Base-by-base conservation (phyloP, 2,329 filamentous ascomycete genomes). In the Fragosphaeria purpurea region DNA sequence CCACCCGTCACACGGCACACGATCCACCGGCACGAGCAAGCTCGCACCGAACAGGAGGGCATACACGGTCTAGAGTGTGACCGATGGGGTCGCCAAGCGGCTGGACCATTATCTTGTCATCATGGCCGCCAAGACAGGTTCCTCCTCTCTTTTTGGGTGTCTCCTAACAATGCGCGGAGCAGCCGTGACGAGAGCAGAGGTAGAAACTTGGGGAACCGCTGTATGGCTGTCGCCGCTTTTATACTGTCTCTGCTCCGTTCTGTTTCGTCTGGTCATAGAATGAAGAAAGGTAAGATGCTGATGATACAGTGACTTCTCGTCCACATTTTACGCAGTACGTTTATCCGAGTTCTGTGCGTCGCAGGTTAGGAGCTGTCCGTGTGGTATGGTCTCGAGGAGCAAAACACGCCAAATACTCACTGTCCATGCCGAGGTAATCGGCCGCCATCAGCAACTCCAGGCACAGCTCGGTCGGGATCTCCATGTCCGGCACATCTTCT, bases 401-500 rank as follows among this genome's bases (percentile, higher is more conserved):
- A n/a, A 6, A 34, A 34, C 32, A 49, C 22, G 22, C 22, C 22
- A 22, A 22, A 22, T 22, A 22, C 72, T 64, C 63, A 79, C 76
- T 73, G 67, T 86, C 82, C 62, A 90, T 68, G 60, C 83, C 81
- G 56, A 90, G 70, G 63, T 80, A 91, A 67, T 90, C 85, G 32
- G 86, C 85, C 11, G 85, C 86, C 69, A 85, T 83, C 56, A 91
- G 68, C 53, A 91, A 66, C 69, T 90, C 86, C 42, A 91, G 72
- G 59, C 85, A 89, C 46, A 90, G 70, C 68, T 90, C 85, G 34
- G 85, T 79, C 10, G 85, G 85, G 52, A 90, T 83, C 12, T 89
- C 85, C 81, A 89, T 85, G 61, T 91, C 86, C 5, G 83, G 81
- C 22, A 89, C 85, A 59, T 88, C 82, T 58, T 83, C 81, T 57